A percentile compares a stretch with the other conserved stretches of the same genome.
Evolutionary conservation across 148 eudicot genomes (phyloP).

Genomic region (Oxyria digyna): DNA sequence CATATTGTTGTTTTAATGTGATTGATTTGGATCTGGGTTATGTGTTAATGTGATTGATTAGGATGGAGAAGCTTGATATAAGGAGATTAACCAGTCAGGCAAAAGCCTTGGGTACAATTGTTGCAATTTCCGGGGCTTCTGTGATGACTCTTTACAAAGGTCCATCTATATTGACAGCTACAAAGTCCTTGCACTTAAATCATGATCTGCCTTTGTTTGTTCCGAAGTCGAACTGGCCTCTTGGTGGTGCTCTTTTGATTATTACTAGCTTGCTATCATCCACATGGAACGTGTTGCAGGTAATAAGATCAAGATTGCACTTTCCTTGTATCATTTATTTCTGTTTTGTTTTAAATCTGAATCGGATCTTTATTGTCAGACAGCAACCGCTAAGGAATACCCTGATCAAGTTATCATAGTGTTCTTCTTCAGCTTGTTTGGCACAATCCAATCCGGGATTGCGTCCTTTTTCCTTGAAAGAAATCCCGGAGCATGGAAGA

Average conservation of each 20-base stretch:
- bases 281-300: slow-evolving; percentile 41
- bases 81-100: slow-evolving; percentile 38
- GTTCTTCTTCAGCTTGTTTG: slow-evolving; percentile 46
- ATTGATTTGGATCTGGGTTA: background rate
- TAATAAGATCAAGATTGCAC: background rate
- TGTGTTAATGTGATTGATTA: slow-evolving; percentile 9
- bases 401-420: slow-evolving; percentile 32
- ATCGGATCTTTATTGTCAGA: slow-evolving; percentile 12
- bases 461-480: slow-evolving; percentile 22
- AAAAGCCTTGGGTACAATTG: slow-evolving; percentile 34
- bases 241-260: slow-evolving; percentile 39
- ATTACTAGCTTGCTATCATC: slow-evolving; percentile 28
- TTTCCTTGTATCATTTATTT: background rate
- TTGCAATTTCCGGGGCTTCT: slow-evolving; percentile 48
- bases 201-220: slow-evolving; percentile 17
- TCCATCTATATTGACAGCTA: slow-evolving; percentile 19
- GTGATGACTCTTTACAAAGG: slow-evolving; percentile 44
- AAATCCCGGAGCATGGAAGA: slow-evolving; percentile 28
- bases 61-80: slow-evolving; percentile 50
- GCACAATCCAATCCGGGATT: slow-evolving; percentile 33
- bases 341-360: background rate
- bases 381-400: slow-evolving; percentile 36
- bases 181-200: slow-evolving; percentile 1
- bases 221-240: slow-evolving; percentile 27
- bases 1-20: background rate